Percentiles rank a stretch among this genome's conserved stretches.
Conservation (phyloP, 2,329 filamentous ascomycete species). For the Hypoxylon sp. region DNA sequence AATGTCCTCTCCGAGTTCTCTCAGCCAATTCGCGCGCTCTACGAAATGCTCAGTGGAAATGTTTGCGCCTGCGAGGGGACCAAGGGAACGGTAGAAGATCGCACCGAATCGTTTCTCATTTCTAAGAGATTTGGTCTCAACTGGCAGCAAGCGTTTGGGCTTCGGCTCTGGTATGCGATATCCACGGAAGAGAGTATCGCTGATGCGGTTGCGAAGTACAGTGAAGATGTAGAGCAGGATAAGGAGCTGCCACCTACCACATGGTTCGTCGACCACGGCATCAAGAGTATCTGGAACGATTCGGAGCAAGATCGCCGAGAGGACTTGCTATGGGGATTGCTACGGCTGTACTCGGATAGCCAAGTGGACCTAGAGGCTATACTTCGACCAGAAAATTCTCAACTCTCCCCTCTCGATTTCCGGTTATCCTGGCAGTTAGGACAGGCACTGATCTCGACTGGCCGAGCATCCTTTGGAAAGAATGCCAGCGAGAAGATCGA, state of each 20-base stretch:
- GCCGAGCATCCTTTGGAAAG: slow-evolving; percentile 61
- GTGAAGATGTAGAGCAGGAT: slow-evolving; percentile 75
- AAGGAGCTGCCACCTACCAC: slow-evolving; percentile 77
- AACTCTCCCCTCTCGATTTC: slow-evolving; percentile 76
- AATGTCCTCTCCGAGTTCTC: slow-evolving; percentile 89
- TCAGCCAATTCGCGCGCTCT: slow-evolving; percentile 83
- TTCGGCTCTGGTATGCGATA: slow-evolving; percentile 89
- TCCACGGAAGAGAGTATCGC: slow-evolving; percentile 73
- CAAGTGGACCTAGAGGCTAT: slow-evolving; percentile 71
- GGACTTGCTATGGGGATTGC: slow-evolving; percentile 85
- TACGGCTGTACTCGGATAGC: slow-evolving; percentile 79
- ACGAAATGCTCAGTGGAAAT: slow-evolving; percentile 88
- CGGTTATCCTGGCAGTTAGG: slow-evolving; percentile 87
- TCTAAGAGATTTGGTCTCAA: slow-evolving; percentile 85
- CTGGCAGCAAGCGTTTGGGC: slow-evolving; percentile 92
- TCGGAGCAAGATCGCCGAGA: slow-evolving; percentile 66
- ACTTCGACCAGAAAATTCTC: slow-evolving; percentile 78
- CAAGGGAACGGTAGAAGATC: slow-evolving; percentile 79
- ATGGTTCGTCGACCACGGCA: slow-evolving; percentile 71
- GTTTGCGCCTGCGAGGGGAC: slow-evolving; percentile 84
- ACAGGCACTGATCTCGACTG: slow-evolving; percentile 65
- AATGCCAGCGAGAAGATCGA: slow-evolving; percentile 69
- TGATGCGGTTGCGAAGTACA: slow-evolving; percentile 76
- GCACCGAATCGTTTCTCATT: slow-evolving; percentile 80
- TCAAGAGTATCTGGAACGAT: slow-evolving; percentile 68